A percentile compares a stretch with the other conserved stretches of the same genome.
Conservation (phyloP, 2,329 filamentous ascomycete species). For the Fusarium verrucosum region DNA sequence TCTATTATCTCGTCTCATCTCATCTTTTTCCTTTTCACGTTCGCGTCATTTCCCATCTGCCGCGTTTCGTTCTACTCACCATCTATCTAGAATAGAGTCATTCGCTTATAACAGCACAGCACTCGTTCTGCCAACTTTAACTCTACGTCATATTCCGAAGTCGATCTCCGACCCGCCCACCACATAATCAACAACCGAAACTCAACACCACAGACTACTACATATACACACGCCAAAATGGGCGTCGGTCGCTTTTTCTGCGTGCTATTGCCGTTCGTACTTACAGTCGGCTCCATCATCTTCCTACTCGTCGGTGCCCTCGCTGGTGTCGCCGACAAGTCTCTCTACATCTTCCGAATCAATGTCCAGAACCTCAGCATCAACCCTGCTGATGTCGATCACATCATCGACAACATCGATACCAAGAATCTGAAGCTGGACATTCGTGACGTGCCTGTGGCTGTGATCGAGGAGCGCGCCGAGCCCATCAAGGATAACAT, state of each 20-base stretch:
- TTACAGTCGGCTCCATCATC: slow-evolving; percentile 81
- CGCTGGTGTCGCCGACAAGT: slow-evolving; percentile 65
- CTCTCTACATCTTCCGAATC: slow-evolving; percentile 67
- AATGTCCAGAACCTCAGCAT: slow-evolving; percentile 67
- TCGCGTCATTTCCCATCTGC: slow-evolving; percentile 9
- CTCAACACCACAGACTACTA: not conserved
- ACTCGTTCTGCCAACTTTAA: slow-evolving; percentile 32
- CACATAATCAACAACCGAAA: slow-evolving; percentile 11
- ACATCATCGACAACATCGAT: slow-evolving; percentile 48
- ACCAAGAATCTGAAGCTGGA: slow-evolving; percentile 32
- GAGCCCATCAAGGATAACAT: slow-evolving; percentile 56
- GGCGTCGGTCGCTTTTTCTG: slow-evolving; percentile 82
- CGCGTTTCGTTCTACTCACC: slow-evolving; percentile 7
- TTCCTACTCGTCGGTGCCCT: slow-evolving; percentile 69
- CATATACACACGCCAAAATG: slow-evolving; percentile 48
- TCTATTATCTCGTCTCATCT: slow-evolving; percentile 13
- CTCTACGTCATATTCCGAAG: slow-evolving; percentile 39
- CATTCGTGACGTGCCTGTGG: slow-evolving; percentile 40
- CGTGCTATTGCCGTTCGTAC: slow-evolving; percentile 84
- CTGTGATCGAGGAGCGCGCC: slow-evolving; percentile 62
- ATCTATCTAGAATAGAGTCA: slow-evolving; percentile 26
- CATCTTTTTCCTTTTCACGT: slow-evolving; percentile 16
- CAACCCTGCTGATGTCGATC: slow-evolving; percentile 48
- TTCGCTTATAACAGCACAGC: slow-evolving; percentile 22
- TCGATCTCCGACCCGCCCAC: slow-evolving; percentile 11